These are phyloP conservation scores for Pseudopithomyces chartarum DNA, from an alignment of 2,329 filamentous ascomycete species.

Conservation along the genomic window DNA sequence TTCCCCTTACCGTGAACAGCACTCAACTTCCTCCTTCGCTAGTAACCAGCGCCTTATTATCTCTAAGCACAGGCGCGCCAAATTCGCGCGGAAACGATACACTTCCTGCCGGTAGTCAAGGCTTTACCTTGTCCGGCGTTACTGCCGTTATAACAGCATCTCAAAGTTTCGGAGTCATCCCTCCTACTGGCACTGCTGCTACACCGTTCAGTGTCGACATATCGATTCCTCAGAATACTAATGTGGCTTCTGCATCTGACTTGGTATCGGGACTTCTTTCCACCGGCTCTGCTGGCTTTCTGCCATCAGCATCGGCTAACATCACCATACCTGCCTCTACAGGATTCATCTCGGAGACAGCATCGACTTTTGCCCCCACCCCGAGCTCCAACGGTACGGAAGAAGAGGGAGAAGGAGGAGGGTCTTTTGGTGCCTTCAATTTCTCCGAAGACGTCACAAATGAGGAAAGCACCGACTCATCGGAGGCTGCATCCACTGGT, in stretches of 20 bases:
- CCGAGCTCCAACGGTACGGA: slow-evolving; percentile 3
- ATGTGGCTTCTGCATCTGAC: not conserved
- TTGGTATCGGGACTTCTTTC: not conserved
- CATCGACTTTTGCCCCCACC: not conserved
- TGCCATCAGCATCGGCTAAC: slow-evolving; percentile 2
- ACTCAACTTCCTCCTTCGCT: not conserved
- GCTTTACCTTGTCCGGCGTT: slow-evolving; percentile 17
- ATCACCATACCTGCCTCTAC: not conserved
- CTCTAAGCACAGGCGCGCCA: slow-evolving; percentile 3
- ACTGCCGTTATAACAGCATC: slow-evolving; percentile 13
- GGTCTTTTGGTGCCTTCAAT: not conserved
- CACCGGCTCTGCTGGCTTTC: not conserved
- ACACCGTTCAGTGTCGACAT: not conserved
- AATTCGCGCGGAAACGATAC: not conserved
- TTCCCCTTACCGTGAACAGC: not conserved
- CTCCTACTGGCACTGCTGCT: slow-evolving; percentile 10
- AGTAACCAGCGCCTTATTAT: slow-evolving; percentile 5
- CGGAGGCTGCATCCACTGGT: not conserved
- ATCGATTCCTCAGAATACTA: not conserved
- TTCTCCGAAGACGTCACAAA: not conserved
- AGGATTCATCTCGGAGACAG: not conserved
- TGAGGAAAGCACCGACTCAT: slow-evolving; percentile 7
- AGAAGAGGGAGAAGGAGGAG: not conserved
- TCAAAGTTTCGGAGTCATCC: slow-evolving; percentile 11
- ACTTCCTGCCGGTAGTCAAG: slow-evolving; percentile 6